phyloP scores from a whole-genome alignment of 805 yeast genomes.

The Tetrapisispora taiwanensis region DNA sequence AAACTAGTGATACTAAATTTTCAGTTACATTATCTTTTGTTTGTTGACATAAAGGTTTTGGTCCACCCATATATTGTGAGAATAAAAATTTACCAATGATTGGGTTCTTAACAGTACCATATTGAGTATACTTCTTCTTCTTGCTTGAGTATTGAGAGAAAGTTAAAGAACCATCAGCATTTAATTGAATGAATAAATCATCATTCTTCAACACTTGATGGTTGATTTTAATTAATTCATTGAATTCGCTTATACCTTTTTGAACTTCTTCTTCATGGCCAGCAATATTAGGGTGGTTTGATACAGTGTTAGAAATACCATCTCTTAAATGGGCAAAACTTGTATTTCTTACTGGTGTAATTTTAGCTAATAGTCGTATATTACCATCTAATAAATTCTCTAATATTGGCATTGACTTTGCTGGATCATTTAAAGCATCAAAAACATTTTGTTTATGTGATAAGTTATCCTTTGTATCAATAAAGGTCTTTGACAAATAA shows the following conservation, averaged over 20 bases:
- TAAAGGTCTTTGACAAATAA: constrained; percentile 30
- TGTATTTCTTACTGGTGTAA: constrained; percentile 82
- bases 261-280: constrained; percentile 37
- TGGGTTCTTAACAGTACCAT: constrained; percentile 59
- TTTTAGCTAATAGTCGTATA: constrained; percentile 57
- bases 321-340: constrained; percentile 85
- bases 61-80: constrained; percentile 65
- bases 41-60: constrained; percentile 23
- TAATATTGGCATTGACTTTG: constrained; percentile 43
- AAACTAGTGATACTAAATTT: constrained; percentile 14
- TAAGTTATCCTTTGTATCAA: constrained; percentile 26
- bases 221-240: constrained; percentile 49
- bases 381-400: constrained; percentile 48
- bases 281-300: constrained; percentile 55
- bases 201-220: constrained; percentile 73
- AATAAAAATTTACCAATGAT: constrained; percentile 57
- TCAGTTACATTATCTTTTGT: constrained; percentile 20
- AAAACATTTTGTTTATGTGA: constrained; percentile 34
- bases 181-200: constrained; percentile 48
- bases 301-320: constrained; percentile 73
- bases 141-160: constrained; percentile 35
- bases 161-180: constrained; percentile 37
- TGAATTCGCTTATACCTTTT: constrained; percentile 60
- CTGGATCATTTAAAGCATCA: constrained; percentile 41
- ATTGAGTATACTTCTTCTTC: constrained; percentile 26